Evolutionary conservation across 2,329 filamentous ascomycete genomes (phyloP), one percentile per base, ranked within the genome.

Genomic region (Thelonectria olida): DNA sequence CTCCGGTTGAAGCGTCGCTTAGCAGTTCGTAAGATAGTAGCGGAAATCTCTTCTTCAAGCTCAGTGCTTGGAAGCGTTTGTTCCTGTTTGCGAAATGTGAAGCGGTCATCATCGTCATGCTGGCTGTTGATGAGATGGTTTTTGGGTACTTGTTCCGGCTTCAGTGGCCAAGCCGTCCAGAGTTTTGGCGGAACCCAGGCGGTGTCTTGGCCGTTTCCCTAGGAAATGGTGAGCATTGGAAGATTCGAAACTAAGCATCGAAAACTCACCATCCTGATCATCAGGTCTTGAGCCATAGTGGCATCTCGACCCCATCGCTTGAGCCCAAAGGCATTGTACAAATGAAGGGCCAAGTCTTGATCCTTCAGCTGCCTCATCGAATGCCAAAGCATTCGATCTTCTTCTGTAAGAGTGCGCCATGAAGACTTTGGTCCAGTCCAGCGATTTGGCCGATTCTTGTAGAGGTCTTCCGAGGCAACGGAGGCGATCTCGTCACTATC

Each of bases 151-250:
- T 84, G 78, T 7, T 81, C 78, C 5, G 85, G 81, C 19, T 82
- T 82, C 71, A 96, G 75, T 5, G 95, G 95, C 95, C 95, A 97
- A 1, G 93, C 91, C 17, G 92, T 92, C 94, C 95, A 97, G 5
- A 73, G 66, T 60, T 84, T 86, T 0, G 85, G 81, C 2, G 85
- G 85, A 5, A 74, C 75, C 83, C 86, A 89, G 44, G 77, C 67
- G 2, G 56, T 66, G 7, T 77, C 64, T 31, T 72, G 65, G 5
- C 73, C 72, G 42, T 72, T 66, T 17, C 70, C 71, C 76, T 77
- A 2, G 4, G 7, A 5, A 27, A 51, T 4, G 9, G 22, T 31
- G 19, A 38, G 17, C 13, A 27, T 7, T 15, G 31, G 13, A 17
- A 22, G 19, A 27, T 36, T 7, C 12, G 19, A 19, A 12, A 3